Conservation (phyloP, 805 yeast species). For the Maudiozyma bulderi region DNA sequence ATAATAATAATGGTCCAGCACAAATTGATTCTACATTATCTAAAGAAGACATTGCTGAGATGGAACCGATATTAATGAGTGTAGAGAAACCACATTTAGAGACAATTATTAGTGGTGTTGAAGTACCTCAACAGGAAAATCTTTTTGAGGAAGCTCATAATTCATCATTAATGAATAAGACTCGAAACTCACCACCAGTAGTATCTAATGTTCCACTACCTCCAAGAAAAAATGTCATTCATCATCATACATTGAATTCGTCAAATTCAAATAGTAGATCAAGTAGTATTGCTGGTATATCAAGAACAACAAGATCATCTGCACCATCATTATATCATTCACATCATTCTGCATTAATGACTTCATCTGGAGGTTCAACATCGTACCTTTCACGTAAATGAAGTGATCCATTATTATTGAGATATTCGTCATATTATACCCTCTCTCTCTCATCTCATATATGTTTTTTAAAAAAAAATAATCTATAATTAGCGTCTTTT, state of each 20-base stretch:
- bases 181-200: background rate
- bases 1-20: too few species aligned
- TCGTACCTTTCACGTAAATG: background rate
- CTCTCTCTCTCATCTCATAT: too few species aligned
- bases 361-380: conserved; percentile 1
- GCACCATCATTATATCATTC: background rate
- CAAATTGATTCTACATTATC: too few species aligned
- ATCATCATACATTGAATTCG: background rate
- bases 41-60: background rate
- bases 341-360: background rate
- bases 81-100: background rate
- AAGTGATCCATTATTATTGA: background rate
- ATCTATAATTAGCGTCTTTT: too few species aligned
- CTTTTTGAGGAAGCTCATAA: too few species aligned
- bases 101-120: background rate
- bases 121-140: background rate
- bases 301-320: background rate
- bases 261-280: background rate
- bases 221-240: background rate
- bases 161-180: too few species aligned
- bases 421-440: background rate
- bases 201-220: background rate
- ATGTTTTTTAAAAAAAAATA: too few species aligned
- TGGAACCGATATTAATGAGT: background rate
- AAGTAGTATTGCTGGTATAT: background rate